These are phyloP conservation scores for Rhododendron molle DNA, from an alignment of 148 eudicot species.

Conservation along the genomic window DNA sequence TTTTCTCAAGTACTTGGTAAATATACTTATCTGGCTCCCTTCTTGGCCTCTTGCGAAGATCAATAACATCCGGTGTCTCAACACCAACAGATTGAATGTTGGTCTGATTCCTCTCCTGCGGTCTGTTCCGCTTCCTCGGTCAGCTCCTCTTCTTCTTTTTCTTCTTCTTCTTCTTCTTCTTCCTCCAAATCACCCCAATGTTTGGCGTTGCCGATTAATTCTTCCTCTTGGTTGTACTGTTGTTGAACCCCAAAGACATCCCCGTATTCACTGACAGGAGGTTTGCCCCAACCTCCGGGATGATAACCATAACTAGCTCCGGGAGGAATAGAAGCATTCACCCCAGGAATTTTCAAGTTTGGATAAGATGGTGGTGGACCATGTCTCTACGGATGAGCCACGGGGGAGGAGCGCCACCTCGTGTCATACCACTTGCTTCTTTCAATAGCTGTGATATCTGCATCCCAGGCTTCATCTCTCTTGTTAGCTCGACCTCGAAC, in stretches of 20 bases:
- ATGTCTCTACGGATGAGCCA: constrained; percentile 42
- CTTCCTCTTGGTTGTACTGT: too few species aligned
- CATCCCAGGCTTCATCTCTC: constrained; percentile 17
- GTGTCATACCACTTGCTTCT: constrained; percentile 98
- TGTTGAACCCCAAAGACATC: too few species aligned
- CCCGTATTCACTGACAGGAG: too few species aligned
- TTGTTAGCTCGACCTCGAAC: constrained; percentile 56
- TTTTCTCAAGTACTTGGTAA: too few species aligned
- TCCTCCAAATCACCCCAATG: constrained; percentile 96
- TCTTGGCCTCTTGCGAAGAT: too few species aligned
- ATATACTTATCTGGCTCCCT: too few species aligned
- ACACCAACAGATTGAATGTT: constrained; percentile 36
- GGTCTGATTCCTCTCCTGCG: constrained; percentile 69
- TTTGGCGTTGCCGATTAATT: constrained; percentile 24
- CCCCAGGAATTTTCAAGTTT: too few species aligned
- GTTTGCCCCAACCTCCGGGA: too few species aligned
- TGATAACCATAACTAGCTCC: too few species aligned
- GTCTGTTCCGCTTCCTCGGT: constrained; percentile 43
- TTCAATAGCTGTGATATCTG: constrained; percentile 67
- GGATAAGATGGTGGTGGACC: constrained; percentile 15
- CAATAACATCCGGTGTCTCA: too few species aligned
- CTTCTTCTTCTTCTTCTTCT: constrained; percentile 50
- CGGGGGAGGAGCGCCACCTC: constrained; percentile 82
- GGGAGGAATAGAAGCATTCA: too few species aligned
- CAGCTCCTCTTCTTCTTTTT: constrained; percentile 66